phyloP scores from a whole-genome alignment of 805 yeast species.

The Candida tammaniensis region DNA sequence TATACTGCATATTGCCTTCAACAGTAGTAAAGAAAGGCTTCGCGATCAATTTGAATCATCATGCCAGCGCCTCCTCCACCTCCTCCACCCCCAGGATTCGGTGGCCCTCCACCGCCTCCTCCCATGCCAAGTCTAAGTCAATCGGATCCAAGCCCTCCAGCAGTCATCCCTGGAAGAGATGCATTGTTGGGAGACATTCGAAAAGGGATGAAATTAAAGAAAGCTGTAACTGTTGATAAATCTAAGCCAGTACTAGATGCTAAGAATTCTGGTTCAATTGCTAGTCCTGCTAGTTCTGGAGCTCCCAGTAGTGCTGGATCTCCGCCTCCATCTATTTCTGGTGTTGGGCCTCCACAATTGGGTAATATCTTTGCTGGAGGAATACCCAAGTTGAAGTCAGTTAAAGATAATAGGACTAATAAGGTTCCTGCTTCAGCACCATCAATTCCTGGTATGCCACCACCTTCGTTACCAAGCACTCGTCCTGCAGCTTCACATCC shows the following conservation, averaged over 20 bases:
- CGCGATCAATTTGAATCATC: background rate
- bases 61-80: slow-evolving; percentile 15
- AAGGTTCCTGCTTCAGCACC: slow-evolving; percentile 40
- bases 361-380: slow-evolving; percentile 79
- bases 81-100: slow-evolving; percentile 16
- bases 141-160: slow-evolving; percentile 16
- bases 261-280: slow-evolving; percentile 36
- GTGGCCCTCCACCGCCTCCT: slow-evolving; percentile 31
- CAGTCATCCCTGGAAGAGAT: slow-evolving; percentile 32
- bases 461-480: slow-evolving; percentile 12
- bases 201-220: slow-evolving; percentile 46
- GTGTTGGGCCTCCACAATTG: slow-evolving; percentile 46
- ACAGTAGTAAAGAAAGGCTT: background rate
- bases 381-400: slow-evolving; percentile 61
- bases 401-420: slow-evolving; percentile 34
- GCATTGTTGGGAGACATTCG: slow-evolving; percentile 78
- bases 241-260: slow-evolving; percentile 58
- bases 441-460: slow-evolving; percentile 23
- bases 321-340: slow-evolving; percentile 19
- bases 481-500: slow-evolving; percentile 8
- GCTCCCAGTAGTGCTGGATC: slow-evolving; percentile 5
- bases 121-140: slow-evolving; percentile 19
- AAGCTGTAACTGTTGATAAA: slow-evolving; percentile 43
- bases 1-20: background rate
- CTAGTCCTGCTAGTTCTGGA: slow-evolving; percentile 16